Conservation (phyloP, 352 stramenopile genomes). For the Pythium aristosporum region DNA sequence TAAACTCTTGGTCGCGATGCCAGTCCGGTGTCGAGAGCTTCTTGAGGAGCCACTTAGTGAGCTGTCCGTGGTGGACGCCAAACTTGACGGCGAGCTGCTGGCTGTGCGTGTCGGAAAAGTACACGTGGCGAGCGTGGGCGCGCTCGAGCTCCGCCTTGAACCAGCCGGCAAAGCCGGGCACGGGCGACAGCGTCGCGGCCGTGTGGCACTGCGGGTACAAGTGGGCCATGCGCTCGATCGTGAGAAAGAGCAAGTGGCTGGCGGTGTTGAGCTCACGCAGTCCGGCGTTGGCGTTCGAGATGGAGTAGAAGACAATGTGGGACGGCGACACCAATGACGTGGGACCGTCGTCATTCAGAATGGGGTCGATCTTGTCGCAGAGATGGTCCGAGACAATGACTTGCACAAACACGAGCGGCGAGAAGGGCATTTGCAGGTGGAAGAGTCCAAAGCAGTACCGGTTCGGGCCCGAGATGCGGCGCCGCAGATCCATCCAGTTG, state of each 20-base stretch:
- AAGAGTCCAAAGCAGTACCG: constrained; percentile 85
- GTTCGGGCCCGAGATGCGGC: constrained; percentile 58
- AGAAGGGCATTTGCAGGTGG: constrained; percentile 70
- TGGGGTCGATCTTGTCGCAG: constrained; percentile 57
- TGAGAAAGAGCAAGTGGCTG: constrained; percentile 81
- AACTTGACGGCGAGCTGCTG: constrained; percentile 59
- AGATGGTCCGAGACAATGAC: constrained; percentile 70
- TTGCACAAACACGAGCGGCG: constrained; percentile 77
- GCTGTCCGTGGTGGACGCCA: constrained; percentile 47
- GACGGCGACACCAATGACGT: constrained; percentile 43
- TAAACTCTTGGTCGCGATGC: constrained; percentile 47
- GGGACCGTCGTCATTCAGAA: constrained; percentile 54
- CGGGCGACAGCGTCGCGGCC: constrained; percentile 73
- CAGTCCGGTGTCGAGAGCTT: constrained; percentile 46
- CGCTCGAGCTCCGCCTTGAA: constrained; percentile 51
- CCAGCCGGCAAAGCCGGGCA: constrained; percentile 75
- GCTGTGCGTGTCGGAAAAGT: constrained; percentile 53
- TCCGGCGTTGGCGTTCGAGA: constrained; percentile 76
- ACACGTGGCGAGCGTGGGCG: constrained; percentile 28
- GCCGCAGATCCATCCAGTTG: constrained; percentile 63
- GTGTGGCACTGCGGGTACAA: constrained; percentile 66
- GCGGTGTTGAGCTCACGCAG: constrained; percentile 82
- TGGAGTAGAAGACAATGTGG: constrained; percentile 87
- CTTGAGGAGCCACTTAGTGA: constrained; percentile 74
- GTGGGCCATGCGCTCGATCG: constrained; percentile 70